phyloP scores from a whole-genome alignment of 2,329 filamentous ascomycete genomes.

The Alternaria postmessia region DNA sequence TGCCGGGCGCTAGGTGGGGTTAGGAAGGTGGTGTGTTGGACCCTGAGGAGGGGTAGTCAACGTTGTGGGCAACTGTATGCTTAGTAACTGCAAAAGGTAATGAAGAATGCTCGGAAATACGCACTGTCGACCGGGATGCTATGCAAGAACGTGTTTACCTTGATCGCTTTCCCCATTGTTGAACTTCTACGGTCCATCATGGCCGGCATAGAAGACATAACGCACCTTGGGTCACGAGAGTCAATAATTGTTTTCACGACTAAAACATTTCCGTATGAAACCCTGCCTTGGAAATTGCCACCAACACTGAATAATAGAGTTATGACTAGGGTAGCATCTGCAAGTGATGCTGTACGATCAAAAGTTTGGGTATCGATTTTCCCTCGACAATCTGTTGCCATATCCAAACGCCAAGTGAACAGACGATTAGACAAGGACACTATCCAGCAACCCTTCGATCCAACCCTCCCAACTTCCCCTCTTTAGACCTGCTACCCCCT shows the following conservation, averaged over 20 bases:
- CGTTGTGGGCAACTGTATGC: neutral
- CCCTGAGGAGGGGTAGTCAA: conserved; percentile 6
- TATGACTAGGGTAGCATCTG: neutral
- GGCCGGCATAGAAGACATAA: neutral
- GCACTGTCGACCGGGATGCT: neutral
- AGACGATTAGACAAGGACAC: conserved; percentile 23
- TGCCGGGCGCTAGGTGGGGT: conserved; percentile 12
- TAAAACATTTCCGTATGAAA: neutral
- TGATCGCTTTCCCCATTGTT: neutral
- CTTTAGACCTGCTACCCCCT: conserved; percentile 15
- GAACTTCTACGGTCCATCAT: neutral
- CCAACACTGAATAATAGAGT: neutral
- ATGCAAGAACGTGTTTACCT: neutral
- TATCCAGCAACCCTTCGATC: conserved; percentile 29
- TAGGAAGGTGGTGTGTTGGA: conserved; percentile 16
- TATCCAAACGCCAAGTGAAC: neutral
- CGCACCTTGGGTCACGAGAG: neutral
- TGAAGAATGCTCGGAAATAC: neutral
- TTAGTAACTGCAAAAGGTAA: conserved; percentile 1
- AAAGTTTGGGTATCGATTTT: conserved; percentile 3
- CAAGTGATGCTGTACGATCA: neutral
- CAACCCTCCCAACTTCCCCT: conserved; percentile 30
- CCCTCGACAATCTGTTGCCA: neutral
- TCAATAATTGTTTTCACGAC: neutral
- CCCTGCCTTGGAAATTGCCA: neutral